These are phyloP conservation scores for Glycine tomentella DNA, from an alignment of 306 rosid species.

Conservation along the genomic window DNA sequence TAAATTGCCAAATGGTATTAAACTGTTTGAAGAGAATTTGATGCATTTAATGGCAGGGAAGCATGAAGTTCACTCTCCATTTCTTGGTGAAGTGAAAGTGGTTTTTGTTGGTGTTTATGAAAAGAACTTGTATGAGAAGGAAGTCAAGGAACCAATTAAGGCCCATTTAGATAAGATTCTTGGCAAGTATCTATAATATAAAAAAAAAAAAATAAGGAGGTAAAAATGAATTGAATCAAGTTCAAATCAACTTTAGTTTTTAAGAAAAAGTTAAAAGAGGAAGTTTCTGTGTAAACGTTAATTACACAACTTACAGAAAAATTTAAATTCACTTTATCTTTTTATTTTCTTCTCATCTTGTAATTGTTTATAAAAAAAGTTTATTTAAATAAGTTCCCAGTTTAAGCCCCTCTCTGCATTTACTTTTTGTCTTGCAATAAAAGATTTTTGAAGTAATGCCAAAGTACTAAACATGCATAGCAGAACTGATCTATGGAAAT, in stretches of 20 bases:
- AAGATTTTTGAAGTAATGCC: neutral
- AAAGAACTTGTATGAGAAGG: neutral
- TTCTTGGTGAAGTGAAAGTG: neutral
- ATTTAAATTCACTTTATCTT: neutral
- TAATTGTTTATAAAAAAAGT: neutral
- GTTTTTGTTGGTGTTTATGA: neutral
- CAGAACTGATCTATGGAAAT: neutral
- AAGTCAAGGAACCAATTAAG: neutral
- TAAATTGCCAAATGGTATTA: neutral
- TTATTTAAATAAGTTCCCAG: neutral
- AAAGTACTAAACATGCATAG: slow-evolving; percentile 18
- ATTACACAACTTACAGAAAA: neutral
- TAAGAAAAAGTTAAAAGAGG: neutral
- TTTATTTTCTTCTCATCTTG: neutral
- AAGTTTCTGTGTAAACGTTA: too few relatives aligned
- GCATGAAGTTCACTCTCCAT: neutral
- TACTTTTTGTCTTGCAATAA: neutral
- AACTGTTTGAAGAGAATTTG: neutral
- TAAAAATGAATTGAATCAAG: too few relatives aligned
- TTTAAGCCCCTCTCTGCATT: neutral
- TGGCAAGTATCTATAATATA: neutral
- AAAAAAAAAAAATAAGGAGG: neutral
- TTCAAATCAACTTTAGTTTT: too few relatives aligned
- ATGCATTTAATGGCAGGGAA: slow-evolving; percentile 26
- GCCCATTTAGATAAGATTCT: neutral